These are phyloP conservation scores for Nephelium lappaceum DNA, from an alignment of 345 rosid genomes.

Conservation along the genomic window DNA sequence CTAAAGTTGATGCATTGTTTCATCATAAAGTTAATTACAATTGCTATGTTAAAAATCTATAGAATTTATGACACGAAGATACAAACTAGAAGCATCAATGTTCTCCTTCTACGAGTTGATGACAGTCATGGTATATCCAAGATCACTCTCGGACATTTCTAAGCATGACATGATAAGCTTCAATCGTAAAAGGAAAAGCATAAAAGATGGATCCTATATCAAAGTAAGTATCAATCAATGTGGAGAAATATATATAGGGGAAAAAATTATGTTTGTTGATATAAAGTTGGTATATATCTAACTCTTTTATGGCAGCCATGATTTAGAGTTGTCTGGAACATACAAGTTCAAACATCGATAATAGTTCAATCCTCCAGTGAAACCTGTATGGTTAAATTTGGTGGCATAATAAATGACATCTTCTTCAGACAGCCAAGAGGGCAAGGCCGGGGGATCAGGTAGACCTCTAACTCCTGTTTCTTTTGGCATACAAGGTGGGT, in stretches of 20 bases:
- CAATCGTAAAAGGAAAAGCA: not conserved
- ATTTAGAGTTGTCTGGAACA: not conserved
- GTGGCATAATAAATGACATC: conserved; percentile 27
- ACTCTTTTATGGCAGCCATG: not conserved
- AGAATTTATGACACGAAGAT: no score
- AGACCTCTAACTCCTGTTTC: conserved; percentile 51
- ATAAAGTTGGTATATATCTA: no score
- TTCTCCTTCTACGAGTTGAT: not conserved
- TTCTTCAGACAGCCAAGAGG: conserved; percentile 64
- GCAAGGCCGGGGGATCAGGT: conserved; percentile 45
- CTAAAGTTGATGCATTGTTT: no score
- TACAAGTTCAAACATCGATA: conserved; percentile 44
- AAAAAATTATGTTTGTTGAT: not conserved
- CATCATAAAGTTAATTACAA: no score
- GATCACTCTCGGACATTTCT: not conserved
- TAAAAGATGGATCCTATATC: not conserved
- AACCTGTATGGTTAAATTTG: conserved; percentile 32
- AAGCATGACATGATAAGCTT: not conserved
- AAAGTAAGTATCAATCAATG: not conserved
- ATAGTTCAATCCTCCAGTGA: conserved; percentile 46
- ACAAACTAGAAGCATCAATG: not conserved
- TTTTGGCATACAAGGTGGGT: conserved; percentile 56
- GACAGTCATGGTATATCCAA: not conserved
- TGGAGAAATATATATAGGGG: no score
- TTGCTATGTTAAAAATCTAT: no score